Percentiles rank a stretch among this genome's conserved stretches.
These are phyloP conservation scores for Coemansia asiatica DNA, from an alignment of 192 early-diverging fungal species.

Conservation along the genomic window DNA sequence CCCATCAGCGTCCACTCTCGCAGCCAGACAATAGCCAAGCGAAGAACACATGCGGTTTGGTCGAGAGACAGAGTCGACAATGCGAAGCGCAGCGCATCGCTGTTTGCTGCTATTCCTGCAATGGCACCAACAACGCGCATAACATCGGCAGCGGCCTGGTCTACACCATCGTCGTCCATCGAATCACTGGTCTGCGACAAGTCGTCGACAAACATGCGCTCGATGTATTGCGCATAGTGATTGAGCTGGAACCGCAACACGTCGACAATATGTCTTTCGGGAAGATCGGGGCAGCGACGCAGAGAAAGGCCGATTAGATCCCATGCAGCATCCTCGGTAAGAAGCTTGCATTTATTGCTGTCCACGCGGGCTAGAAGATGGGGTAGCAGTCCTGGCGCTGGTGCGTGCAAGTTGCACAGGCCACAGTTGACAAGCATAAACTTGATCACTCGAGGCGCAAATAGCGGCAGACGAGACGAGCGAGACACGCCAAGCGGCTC, in stretches of 20 bases:
- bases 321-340: constrained; percentile 41
- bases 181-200: not conserved
- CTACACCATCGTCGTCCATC: not conserved
- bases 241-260: constrained; percentile 43
- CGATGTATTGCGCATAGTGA: constrained; percentile 25
- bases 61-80: constrained; percentile 33
- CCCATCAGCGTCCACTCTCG: constrained; percentile 34
- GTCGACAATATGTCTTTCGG: constrained; percentile 42
- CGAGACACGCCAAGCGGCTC: constrained; percentile 52
- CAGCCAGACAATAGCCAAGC: constrained; percentile 43
- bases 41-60: constrained; percentile 42
- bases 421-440: constrained; percentile 54
- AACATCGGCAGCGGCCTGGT: constrained; percentile 19
- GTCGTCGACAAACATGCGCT: constrained; percentile 30
- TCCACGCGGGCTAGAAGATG: constrained; percentile 52
- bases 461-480: constrained; percentile 49
- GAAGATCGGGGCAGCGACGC: constrained; percentile 47
- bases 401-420: constrained; percentile 49
- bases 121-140: constrained; percentile 34
- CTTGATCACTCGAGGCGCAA: constrained; percentile 50
- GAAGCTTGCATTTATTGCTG: constrained; percentile 7
- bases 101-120: constrained; percentile 25
- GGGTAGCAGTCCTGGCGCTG: constrained; percentile 45
- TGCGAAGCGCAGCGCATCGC: constrained; percentile 38
- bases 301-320: constrained; percentile 34